Conservation (phyloP, 2,329 filamentous ascomycete genomes). For the Ophiostoma triangulosporum region DNA sequence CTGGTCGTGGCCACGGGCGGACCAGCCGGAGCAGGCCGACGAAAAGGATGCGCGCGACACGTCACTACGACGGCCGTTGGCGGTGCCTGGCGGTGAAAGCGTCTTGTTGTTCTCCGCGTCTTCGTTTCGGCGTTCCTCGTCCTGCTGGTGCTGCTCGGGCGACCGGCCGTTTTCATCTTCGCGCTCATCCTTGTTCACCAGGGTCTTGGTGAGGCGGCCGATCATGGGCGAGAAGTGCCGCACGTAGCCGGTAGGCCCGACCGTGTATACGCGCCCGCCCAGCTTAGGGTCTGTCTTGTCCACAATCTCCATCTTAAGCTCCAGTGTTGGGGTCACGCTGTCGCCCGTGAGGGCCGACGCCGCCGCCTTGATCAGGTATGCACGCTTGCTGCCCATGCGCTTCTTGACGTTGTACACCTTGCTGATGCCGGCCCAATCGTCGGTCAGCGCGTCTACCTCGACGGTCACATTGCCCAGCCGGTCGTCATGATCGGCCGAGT, state of each 20-base stretch:
- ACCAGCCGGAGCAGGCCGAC: background rate
- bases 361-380: conserved; percentile 61
- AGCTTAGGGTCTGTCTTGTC: conserved; percentile 54
- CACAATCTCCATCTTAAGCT: conserved; percentile 64
- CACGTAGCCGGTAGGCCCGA: conserved; percentile 62
- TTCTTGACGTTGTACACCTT: conserved; percentile 63
- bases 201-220: conserved; percentile 63
- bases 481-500: conserved; percentile 75
- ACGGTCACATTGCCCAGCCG: conserved; percentile 76
- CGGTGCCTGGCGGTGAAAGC: conserved; percentile 18
- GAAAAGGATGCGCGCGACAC: background rate
- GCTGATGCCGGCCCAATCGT: conserved; percentile 54
- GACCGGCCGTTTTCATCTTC: conserved; percentile 30
- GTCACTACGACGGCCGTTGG: background rate
- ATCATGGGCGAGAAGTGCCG: conserved; percentile 85
- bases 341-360: conserved; percentile 47
- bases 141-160: conserved; percentile 19
- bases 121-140: conserved; percentile 20
- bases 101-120: conserved; percentile 35
- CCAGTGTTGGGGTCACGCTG: conserved; percentile 57
- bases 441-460: conserved; percentile 42
- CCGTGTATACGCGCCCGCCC: conserved; percentile 60
- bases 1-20: background rate
- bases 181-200: conserved; percentile 47
- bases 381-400: conserved; percentile 73